Percentiles rank a stretch among this genome's conserved stretches.
Evolutionary conservation across 2,329 filamentous ascomycete species (phyloP).

Genomic region (Ophiostoma perfectum): DNA sequence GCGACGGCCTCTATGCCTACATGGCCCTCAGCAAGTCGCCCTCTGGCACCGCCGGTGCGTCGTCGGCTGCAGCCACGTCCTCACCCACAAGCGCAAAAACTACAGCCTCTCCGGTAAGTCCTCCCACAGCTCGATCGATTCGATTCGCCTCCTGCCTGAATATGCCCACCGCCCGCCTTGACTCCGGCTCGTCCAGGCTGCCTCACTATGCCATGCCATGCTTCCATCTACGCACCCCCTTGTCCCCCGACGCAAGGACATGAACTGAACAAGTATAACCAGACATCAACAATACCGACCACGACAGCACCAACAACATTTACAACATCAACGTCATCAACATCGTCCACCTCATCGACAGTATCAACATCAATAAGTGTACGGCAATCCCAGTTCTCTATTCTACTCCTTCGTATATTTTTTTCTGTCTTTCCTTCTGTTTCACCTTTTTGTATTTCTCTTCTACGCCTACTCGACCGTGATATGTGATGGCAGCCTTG

Average conservation of each 20-base stretch:
- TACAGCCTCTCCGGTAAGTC: constrained; percentile 22
- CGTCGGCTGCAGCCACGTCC: neutral
- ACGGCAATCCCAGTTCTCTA: constrained; percentile 14
- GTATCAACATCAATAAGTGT: constrained; percentile 23
- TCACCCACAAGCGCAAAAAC: constrained; percentile 4
- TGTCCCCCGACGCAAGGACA: neutral
- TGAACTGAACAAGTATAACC: constrained; percentile 23
- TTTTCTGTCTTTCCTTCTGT: constrained; percentile 21
- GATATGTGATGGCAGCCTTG: constrained; percentile 4
- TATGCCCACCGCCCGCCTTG: no score
- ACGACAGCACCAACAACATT: constrained; percentile 12
- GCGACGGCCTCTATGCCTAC: constrained; percentile 58
- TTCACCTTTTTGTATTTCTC: neutral
- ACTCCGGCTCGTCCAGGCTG: neutral
- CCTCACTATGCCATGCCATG: constrained; percentile 3
- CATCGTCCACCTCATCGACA: constrained; percentile 5
- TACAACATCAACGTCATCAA: neutral
- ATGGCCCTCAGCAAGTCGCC: constrained; percentile 49
- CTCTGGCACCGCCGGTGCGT: constrained; percentile 49
- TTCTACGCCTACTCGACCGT: neutral
- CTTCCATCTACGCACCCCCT: neutral
- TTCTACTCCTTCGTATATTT: neutral
- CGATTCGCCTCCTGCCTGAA: no score
- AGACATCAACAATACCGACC: constrained; percentile 18
- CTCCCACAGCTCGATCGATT: neutral